A percentile compares a stretch with the other conserved stretches of the same genome.
Evolutionary conservation across 768 basidiomycete genomes (phyloP).

Genomic region (Termitomyces sp.): DNA sequence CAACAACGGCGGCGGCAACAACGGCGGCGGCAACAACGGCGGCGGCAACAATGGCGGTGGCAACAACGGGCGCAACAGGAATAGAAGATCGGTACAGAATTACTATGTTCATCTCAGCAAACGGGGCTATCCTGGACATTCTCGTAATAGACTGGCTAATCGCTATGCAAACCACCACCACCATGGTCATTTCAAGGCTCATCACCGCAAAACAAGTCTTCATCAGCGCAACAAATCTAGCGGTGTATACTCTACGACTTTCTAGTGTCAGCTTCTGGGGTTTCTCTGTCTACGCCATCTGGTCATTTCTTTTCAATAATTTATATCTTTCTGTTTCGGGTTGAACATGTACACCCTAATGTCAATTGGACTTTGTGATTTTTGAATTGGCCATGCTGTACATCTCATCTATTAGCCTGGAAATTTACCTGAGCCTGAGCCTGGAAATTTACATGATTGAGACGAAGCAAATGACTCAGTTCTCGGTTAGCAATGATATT

Average conservation of each 20-base stretch:
- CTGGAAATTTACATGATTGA: too few relatives aligned
- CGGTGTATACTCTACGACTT: background rate
- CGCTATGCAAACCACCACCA: background rate
- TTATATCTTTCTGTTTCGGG: background rate
- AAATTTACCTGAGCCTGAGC: too few relatives aligned
- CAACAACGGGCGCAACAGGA: too few relatives aligned
- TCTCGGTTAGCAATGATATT: too few relatives aligned
- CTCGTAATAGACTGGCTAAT: background rate
- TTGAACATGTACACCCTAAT: background rate
- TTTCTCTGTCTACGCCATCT: background rate
- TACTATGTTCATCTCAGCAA: background rate
- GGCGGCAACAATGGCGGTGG: too few relatives aligned
- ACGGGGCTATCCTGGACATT: background rate
- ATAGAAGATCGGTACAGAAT: background rate
- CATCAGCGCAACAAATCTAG: background rate
- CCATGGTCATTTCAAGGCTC: background rate
- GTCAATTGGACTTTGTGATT: background rate
- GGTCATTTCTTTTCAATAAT: background rate
- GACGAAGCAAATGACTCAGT: too few relatives aligned
- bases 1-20: background rate
- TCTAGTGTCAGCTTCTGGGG: background rate
- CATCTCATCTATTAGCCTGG: too few relatives aligned
- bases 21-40: background rate
- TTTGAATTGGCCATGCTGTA: background rate
- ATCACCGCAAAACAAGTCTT: background rate